Conservation (phyloP, 306 rosid species). For the Boehmeria nivea region DNA sequence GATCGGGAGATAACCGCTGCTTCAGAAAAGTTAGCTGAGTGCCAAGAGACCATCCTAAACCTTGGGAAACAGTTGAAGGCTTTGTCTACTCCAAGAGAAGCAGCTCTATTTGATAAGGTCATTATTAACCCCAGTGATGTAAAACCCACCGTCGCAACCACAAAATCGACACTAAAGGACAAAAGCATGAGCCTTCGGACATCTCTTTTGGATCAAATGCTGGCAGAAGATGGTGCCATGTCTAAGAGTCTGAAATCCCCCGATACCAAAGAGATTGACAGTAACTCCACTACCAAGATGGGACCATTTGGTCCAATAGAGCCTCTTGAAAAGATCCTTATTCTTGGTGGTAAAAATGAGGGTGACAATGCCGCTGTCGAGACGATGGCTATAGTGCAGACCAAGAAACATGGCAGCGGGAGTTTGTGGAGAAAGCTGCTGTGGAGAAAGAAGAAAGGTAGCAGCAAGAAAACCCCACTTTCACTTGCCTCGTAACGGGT, state of each 20-base stretch:
- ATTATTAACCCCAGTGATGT: slow-evolving; percentile 29
- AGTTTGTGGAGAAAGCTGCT: slow-evolving; percentile 62
- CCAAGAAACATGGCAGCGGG: slow-evolving; percentile 42
- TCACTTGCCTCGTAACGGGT: slow-evolving; percentile 32
- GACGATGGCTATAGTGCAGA: slow-evolving; percentile 60
- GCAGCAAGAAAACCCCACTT: slow-evolving; percentile 37
- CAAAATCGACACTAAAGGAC: slow-evolving; percentile 25
- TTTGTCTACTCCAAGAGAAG: slow-evolving; percentile 62
- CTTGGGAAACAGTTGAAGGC: slow-evolving; percentile 94
- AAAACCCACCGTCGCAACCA: slow-evolving; percentile 13
- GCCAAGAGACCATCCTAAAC: slow-evolving; percentile 87
- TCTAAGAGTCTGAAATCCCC: slow-evolving; percentile 15
- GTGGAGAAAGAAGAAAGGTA: slow-evolving; percentile 63
- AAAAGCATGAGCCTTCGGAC: slow-evolving; percentile 34
- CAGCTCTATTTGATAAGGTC: slow-evolving; percentile 52
- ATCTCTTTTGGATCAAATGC: slow-evolving; percentile 68
- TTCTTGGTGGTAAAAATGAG: slow-evolving; percentile 33
- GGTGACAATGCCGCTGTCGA: slow-evolving; percentile 30
- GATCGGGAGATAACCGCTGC: slow-evolving; percentile 87
- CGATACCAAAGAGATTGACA: slow-evolving; percentile 29
- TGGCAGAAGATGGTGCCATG: slow-evolving; percentile 55
- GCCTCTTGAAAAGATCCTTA: slow-evolving; percentile 32
- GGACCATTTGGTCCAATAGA: slow-evolving; percentile 17
- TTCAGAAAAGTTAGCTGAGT: slow-evolving; percentile 89
- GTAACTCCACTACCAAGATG: slow-evolving; percentile 23